A percentile compares a stretch with the other conserved stretches of the same genome.
These are phyloP conservation scores for Rubroboletus satanas DNA, from an alignment of 768 basidiomycete genomes.

Conservation along the genomic window DNA sequence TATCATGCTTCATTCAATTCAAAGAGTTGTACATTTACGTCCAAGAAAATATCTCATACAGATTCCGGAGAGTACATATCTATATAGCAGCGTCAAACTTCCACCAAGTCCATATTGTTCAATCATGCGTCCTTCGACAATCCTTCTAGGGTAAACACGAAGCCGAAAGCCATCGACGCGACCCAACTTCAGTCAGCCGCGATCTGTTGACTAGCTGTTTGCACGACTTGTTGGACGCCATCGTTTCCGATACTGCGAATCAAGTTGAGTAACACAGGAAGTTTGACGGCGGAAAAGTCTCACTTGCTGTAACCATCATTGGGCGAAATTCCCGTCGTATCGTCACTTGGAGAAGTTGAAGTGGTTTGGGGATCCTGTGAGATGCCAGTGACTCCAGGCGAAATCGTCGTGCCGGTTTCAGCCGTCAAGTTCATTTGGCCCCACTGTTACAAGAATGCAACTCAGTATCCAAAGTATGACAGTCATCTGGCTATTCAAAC, in stretches of 20 bases:
- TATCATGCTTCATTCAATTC: neutral
- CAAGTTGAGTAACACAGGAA: slow-evolving; percentile 1
- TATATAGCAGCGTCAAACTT: neutral
- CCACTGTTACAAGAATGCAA: slow-evolving; percentile 40
- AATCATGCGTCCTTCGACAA: neutral
- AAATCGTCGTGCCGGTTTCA: slow-evolving; percentile 44
- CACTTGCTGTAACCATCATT: slow-evolving; percentile 59
- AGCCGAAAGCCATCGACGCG: neutral
- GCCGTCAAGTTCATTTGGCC: slow-evolving; percentile 49
- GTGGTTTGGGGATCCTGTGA: slow-evolving; percentile 33
- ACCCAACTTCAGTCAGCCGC: slow-evolving; percentile 22
- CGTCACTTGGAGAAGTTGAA: slow-evolving; percentile 25
- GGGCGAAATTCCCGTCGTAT: slow-evolving; percentile 50
- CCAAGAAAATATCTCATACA: neutral
- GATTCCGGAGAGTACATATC: neutral
- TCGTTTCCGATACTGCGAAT: slow-evolving; percentile 28
- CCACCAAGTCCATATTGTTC: neutral
- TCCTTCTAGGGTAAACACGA: neutral
- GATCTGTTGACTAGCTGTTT: slow-evolving; percentile 34
- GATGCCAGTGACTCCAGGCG: slow-evolving; percentile 26
- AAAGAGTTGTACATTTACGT: neutral
- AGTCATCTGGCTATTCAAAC: slow-evolving; percentile 10
- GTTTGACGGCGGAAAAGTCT: slow-evolving; percentile 7
- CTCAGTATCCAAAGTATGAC: slow-evolving; percentile 7
- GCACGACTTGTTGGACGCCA: slow-evolving; percentile 30